These are phyloP conservation scores for Coemansia reversa DNA, from an alignment of 192 early-diverging fungal genomes.

Conservation along the genomic window DNA sequence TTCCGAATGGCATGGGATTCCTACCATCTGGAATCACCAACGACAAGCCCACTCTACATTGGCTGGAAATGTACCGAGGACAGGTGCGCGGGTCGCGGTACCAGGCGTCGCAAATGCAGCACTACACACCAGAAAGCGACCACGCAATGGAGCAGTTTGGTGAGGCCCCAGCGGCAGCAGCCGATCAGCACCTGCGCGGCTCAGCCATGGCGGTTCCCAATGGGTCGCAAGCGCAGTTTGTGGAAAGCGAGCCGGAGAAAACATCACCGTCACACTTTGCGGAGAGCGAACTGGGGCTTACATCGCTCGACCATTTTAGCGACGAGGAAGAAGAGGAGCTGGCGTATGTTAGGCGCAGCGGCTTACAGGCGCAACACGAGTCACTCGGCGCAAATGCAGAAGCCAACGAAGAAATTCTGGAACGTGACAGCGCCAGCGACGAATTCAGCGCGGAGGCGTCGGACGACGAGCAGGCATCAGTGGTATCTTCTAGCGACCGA, in stretches of 20 bases:
- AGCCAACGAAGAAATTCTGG: not conserved
- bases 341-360: slow-evolving; percentile 35
- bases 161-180: not conserved
- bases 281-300: slow-evolving; percentile 31
- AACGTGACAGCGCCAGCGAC: slow-evolving; percentile 9
- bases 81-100: slow-evolving; percentile 49
- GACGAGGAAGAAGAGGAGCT: slow-evolving; percentile 39
- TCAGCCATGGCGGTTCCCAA: slow-evolving; percentile 19
- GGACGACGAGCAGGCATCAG: slow-evolving; percentile 31
- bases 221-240: not conserved
- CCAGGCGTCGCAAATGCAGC: slow-evolving; percentile 19
- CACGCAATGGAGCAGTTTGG: slow-evolving; percentile 16
- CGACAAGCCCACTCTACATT: slow-evolving; percentile 51
- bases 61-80: slow-evolving; percentile 50
- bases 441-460: slow-evolving; percentile 5
- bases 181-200: not conserved
- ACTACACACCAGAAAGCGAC: slow-evolving; percentile 17
- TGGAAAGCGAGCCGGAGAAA: not conserved
- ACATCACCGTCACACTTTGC: slow-evolving; percentile 1
- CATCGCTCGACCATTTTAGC: slow-evolving; percentile 25
- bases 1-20: slow-evolving; percentile 52
- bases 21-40: slow-evolving; percentile 49
- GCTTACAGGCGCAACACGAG: not conserved
- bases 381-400: not conserved
- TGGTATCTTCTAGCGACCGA: slow-evolving; percentile 42